These are phyloP conservation scores for Coemansia reversa DNA, from an alignment of 192 early-diverging fungal genomes.

Conservation along the genomic window DNA sequence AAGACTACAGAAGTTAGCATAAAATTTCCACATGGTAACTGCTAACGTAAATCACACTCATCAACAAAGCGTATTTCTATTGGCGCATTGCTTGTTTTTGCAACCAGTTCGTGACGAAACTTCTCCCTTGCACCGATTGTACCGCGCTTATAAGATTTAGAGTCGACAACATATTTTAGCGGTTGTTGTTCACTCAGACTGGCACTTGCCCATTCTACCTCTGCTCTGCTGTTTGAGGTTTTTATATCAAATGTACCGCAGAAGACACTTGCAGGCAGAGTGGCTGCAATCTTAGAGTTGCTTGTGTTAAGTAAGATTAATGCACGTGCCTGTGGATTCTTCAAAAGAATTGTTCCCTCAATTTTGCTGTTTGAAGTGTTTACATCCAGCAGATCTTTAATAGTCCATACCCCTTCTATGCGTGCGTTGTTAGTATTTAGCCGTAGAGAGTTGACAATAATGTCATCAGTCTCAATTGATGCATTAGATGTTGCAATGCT, in stretches of 20 bases:
- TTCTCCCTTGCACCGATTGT: slow-evolving; percentile 5
- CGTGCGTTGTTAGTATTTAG: slow-evolving; percentile 18
- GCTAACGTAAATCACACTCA: not conserved
- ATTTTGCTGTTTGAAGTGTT: slow-evolving; percentile 25
- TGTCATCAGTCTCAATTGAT: slow-evolving; percentile 4
- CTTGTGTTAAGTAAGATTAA: slow-evolving; percentile 9
- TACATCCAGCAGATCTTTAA: slow-evolving; percentile 15
- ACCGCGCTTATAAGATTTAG: slow-evolving; percentile 21
- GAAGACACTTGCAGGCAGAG: slow-evolving; percentile 16
- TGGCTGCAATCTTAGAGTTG: slow-evolving; percentile 17
- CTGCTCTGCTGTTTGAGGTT: slow-evolving; percentile 15
- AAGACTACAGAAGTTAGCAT: not conserved
- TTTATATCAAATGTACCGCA: slow-evolving; percentile 23
- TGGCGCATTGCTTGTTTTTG: slow-evolving; percentile 20
- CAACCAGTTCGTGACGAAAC: slow-evolving; percentile 20
- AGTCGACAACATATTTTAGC: slow-evolving; percentile 14
- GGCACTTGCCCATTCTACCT: slow-evolving; percentile 1
- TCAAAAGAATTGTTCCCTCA: slow-evolving; percentile 7
- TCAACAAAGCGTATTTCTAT: slow-evolving; percentile 19
- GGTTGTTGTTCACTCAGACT: not conserved
- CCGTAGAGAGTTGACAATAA: slow-evolving; percentile 7
- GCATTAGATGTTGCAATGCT: slow-evolving; percentile 20
- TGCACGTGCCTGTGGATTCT: not conserved
- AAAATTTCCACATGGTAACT: not conserved
- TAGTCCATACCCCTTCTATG: slow-evolving; percentile 24